Evolutionary conservation across 768 basidiomycete genomes (phyloP).

Genomic region (Lactarius hengduanensis): DNA sequence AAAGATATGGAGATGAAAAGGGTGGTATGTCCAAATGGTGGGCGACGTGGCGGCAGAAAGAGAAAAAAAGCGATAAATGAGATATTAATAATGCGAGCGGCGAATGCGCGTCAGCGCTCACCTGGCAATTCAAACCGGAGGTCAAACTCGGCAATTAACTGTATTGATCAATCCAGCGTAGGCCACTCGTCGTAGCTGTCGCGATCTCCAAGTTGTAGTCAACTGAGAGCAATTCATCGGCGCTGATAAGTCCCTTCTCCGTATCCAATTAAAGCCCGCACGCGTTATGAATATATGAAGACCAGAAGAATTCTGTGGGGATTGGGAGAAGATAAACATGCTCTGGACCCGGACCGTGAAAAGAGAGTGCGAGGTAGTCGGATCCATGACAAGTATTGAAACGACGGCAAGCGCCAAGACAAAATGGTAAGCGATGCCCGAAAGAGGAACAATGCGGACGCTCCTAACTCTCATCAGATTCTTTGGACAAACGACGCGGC

Average conservation of each 20-base stretch:
- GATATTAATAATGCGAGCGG: not conserved
- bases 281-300: not conserved
- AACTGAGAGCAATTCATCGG: not conserved
- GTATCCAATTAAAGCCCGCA: not conserved
- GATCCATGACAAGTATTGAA: not conserved
- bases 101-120: conserved; percentile 1
- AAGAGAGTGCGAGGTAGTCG: not conserved
- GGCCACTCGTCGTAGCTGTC: not conserved
- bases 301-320: not conserved
- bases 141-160: not conserved
- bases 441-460: not conserved
- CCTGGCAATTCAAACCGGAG: not conserved
- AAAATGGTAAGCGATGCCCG: not conserved
- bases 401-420: too few relatives aligned
- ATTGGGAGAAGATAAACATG: too few relatives aligned
- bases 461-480: not conserved
- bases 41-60: not conserved
- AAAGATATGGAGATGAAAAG: not conserved
- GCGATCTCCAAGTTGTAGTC: not conserved
- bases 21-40: not conserved
- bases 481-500: not conserved
- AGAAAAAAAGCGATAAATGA: not conserved
- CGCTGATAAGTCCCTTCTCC: not conserved
- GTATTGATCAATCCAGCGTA: not conserved
- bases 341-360: conserved; percentile 3